Percentiles rank a stretch among this genome's conserved stretches.
phyloP scores from a whole-genome alignment of 2,329 filamentous ascomycete genomes.

The Fusarium vanettenii region DNA sequence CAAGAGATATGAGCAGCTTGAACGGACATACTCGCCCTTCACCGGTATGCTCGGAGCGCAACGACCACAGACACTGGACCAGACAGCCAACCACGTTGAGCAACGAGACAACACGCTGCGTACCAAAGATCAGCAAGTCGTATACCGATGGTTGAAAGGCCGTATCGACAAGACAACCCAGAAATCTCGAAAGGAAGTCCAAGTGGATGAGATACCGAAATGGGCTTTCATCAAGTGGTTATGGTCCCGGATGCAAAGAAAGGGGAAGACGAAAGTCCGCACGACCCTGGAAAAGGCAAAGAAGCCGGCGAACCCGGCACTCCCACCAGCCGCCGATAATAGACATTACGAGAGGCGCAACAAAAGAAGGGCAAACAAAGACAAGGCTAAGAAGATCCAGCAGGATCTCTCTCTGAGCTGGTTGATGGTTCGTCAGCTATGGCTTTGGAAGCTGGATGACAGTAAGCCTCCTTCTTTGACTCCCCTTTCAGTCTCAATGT shows the following conservation, averaged over 20 bases:
- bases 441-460: not conserved
- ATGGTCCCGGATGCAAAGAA: not conserved
- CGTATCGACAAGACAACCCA: not conserved
- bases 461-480: not conserved
- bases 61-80: not conserved
- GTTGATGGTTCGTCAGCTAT: not conserved
- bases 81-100: not conserved
- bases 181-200: not conserved
- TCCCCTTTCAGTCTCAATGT: accelerated
- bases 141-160: not conserved
- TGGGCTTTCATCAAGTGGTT: not conserved
- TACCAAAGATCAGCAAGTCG: not conserved
- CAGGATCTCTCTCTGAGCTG: not conserved
- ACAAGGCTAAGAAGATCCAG: not conserved
- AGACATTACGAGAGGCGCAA: not conserved
- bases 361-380: not conserved
- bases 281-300: not conserved
- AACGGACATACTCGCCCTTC: not conserved
- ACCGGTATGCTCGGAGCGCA: not conserved
- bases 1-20: not conserved
- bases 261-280: not conserved
- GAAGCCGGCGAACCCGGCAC: not conserved
- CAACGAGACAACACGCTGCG: not conserved
- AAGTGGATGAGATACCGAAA: not conserved
- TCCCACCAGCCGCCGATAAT: not conserved